Conservation (phyloP, 1,284 basidiomycete genomes). For the Heterobasidion annosum region DNA sequence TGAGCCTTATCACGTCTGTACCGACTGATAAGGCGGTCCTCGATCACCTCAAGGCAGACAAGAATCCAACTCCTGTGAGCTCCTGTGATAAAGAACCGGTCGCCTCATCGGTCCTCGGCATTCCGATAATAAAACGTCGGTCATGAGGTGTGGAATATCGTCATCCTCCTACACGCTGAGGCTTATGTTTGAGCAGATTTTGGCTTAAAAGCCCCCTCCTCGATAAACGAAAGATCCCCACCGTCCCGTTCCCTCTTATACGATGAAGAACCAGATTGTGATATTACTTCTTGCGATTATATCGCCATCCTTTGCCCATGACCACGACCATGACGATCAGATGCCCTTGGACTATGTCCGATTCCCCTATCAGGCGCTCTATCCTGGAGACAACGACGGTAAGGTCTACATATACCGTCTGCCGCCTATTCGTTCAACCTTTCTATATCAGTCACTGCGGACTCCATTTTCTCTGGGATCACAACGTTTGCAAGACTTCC, state of each 20-base stretch:
- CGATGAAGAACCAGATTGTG: background rate
- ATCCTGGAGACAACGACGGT: constrained; percentile 51
- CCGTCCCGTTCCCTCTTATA: background rate
- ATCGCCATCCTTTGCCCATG: constrained; percentile 18
- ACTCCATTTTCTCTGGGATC: constrained; percentile 67
- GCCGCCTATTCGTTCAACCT: background rate
- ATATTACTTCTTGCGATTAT: background rate
- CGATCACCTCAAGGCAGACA: constrained; percentile 3
- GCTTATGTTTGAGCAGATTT: background rate
- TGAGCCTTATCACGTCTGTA: background rate
- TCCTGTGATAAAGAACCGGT: background rate
- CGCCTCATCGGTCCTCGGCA: background rate
- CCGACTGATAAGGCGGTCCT: background rate
- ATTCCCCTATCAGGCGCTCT: constrained; percentile 49
- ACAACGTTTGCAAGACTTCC: constrained; percentile 70
- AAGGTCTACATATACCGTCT: constrained; percentile 1
- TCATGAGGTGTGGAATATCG: background rate
- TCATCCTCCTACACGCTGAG: background rate
- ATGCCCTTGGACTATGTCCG: constrained; percentile 56
- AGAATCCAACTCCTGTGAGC: background rate
- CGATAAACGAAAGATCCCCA: background rate
- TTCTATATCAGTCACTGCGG: constrained; percentile 45
- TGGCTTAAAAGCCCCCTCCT: background rate
- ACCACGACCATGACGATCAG: constrained; percentile 38
- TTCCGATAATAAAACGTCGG: background rate